phyloP scores from a whole-genome alignment of 257 asterid species.

The Fraxinus anomala region DNA sequence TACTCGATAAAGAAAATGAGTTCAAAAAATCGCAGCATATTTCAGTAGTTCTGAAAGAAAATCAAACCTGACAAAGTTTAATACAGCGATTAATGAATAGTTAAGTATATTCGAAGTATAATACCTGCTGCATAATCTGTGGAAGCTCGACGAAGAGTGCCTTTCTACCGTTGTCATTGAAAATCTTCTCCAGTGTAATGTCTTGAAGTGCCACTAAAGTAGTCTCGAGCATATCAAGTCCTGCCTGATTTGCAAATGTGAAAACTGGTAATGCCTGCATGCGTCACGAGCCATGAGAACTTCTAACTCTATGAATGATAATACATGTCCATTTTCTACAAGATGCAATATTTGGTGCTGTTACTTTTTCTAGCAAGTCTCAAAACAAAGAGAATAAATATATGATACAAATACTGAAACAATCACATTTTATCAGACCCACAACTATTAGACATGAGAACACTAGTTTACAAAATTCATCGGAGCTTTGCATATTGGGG shows the following conservation, averaged over 20 bases:
- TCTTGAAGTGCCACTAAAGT: slow-evolving; percentile 86
- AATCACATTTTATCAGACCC: background rate
- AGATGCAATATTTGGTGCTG: too few species aligned
- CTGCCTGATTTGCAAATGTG: slow-evolving; percentile 89
- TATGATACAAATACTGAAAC: background rate
- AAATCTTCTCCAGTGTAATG: slow-evolving; percentile 78
- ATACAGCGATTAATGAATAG: background rate
- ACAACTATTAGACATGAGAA: background rate
- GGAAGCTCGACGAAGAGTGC: slow-evolving; percentile 80
- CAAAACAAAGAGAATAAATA: background rate
- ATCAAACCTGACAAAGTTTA: too few species aligned
- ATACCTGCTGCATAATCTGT: slow-evolving; percentile 86
- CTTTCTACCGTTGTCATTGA: slow-evolving; percentile 79
- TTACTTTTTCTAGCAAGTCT: background rate
- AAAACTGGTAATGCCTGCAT: slow-evolving; percentile 82
- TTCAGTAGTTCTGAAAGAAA: too few species aligned
- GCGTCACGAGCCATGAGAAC: background rate
- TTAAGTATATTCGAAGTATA: background rate
- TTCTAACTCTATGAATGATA: background rate
- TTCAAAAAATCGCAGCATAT: too few species aligned
- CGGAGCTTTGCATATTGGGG: background rate
- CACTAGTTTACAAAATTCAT: background rate
- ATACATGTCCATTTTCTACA: too few species aligned
- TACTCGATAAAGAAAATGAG: too few species aligned
- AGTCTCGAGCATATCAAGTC: slow-evolving; percentile 98